Base-by-base conservation (phyloP, 1,284 basidiomycete genomes). In the Veloporphyrellus conicus region DNA sequence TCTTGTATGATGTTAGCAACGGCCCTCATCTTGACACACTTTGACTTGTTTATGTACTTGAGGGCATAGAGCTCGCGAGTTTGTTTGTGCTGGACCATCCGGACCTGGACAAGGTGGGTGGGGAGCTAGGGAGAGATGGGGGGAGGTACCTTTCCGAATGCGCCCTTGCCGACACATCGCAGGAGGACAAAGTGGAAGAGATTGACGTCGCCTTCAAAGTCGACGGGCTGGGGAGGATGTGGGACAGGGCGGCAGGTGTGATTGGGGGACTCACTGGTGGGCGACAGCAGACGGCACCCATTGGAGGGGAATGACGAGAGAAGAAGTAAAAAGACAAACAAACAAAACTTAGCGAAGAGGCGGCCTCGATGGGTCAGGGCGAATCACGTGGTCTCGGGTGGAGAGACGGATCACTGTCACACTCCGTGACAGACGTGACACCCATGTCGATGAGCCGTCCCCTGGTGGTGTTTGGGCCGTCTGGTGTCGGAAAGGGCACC, bases 31-130 rank as follows among this genome's bases (percentile, higher is more conserved):
- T 87, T 88, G 56, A 93, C 86, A 69, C 93, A 95, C 68, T 83
- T 77, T 38, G 87, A 77, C 70, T 98, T 98, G 72, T 97, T 93
- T 74, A 98, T 95, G 71, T 98, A 98, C 66, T 98, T 98, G 70
- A 97, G 83, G 15, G 94, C 94, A 64, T 93, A 97, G 1, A 97
- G 75, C 56, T 92, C 84, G 66, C 94, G 94, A 5, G 90, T 84
- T 68, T 87, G 83, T 67, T 95, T 97, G 73, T 97, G 93, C 68
- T 96, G 92, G 48, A 98, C 92, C 23, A 97, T 92, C 61, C 94
- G 83, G 59, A 86, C 84, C 82, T 86, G 34, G 36, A n/a, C n/a
- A n/a, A n/a, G n/a, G n/a, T n/a, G n/a, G n/a, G n/a, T n/a, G n/a
- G n/a, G n/a, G n/a, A n/a, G n/a, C n/a, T 25, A 25, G 8, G 5